Base-by-base conservation (phyloP, 2,329 filamentous ascomycete genomes). In the Dactylellina sp. region DNA sequence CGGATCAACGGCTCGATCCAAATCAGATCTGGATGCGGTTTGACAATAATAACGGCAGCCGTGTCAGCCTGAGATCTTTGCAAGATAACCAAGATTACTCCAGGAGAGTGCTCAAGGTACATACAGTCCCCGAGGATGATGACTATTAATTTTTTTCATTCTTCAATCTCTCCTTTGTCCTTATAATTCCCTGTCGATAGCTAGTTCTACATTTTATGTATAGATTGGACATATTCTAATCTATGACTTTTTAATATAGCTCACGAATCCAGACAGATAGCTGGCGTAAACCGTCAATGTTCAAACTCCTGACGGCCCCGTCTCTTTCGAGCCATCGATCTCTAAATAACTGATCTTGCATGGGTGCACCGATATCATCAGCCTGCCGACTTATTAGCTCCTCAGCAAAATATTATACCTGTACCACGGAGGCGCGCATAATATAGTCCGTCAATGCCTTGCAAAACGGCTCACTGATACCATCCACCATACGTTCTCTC, bases 21-120 rank as follows among this genome's bases (percentile, higher is more conserved):
- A 72, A 72, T 44, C 68, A 72, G 28, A 72, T 72, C 22, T 72
- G 68, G 68, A 72, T 72, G 68, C 68, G 68, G 25, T 72, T 72
- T 25, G 68, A 72, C 14, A 72, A 72, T 24, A 60, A 72, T 18
- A 72, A 72, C 22, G 55, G 68, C 37, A 72, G 68, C 39, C 68
- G 68, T 46, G 60, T 72, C 28, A 72, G 68, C 49, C 39, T 72
- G 42, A 62, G 60, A 39, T 72, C 68, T 47, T 22, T 72, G 11
- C 68, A 65, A 50, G 68, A 72, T 20, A 65, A 72, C 18, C 68
- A 72, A n/a, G 68, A 72, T 47, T 72, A 72, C 40, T 65, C 68
- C 20, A 60, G 68, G 60, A 65, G 68, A 65, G 68, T 72, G 60
- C 68, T 72, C 12, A 72, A 72, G 68, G 68, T 72, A 60, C 60